A percentile compares a stretch with the other conserved stretches of the same genome.
Conservation (phyloP, 2,329 filamentous ascomycete species). For the Calonectria pauciramosa region DNA sequence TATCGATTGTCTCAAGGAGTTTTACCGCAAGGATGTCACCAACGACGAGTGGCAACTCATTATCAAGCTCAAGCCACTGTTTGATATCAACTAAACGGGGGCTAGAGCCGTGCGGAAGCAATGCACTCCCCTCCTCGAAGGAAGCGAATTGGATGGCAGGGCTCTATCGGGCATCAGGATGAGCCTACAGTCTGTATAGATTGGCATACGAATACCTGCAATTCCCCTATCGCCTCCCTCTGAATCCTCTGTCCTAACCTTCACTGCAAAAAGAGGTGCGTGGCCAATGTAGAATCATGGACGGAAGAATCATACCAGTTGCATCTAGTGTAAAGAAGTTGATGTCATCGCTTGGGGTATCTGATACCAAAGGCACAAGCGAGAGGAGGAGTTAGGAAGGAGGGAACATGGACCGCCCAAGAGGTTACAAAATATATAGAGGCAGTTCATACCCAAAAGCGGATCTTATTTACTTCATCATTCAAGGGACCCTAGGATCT, state of each 20-base stretch:
- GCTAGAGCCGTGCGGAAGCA: neutral
- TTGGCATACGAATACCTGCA: neutral
- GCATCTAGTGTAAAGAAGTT: slow-evolving; percentile 20
- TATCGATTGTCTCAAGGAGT: slow-evolving; percentile 97
- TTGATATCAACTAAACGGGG: slow-evolving; percentile 80
- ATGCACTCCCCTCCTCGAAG: neutral
- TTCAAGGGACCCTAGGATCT: neutral
- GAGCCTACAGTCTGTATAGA: neutral
- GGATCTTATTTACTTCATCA: neutral
- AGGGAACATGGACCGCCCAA: neutral
- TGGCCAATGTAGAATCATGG: slow-evolving; percentile 14
- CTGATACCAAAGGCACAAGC: neutral
- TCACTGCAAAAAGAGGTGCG: slow-evolving; percentile 3
- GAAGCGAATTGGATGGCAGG: neutral
- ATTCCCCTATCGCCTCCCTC: neutral
- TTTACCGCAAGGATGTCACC: slow-evolving; percentile 87
- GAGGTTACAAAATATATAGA: slow-evolving; percentile 22
- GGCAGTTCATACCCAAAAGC: slow-evolving; percentile 24
- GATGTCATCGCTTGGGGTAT: neutral
- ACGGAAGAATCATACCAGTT: neutral
- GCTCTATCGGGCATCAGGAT: neutral
- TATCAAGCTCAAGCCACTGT: slow-evolving; percentile 93
- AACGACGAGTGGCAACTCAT: slow-evolving; percentile 97
- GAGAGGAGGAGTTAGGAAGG: neutral
- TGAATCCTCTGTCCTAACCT: neutral